A percentile compares a stretch with the other conserved stretches of the same genome.
These are phyloP conservation scores for Aspergillaceae sp. DNA, from an alignment of 2,329 filamentous ascomycete species.

Conservation along the genomic window DNA sequence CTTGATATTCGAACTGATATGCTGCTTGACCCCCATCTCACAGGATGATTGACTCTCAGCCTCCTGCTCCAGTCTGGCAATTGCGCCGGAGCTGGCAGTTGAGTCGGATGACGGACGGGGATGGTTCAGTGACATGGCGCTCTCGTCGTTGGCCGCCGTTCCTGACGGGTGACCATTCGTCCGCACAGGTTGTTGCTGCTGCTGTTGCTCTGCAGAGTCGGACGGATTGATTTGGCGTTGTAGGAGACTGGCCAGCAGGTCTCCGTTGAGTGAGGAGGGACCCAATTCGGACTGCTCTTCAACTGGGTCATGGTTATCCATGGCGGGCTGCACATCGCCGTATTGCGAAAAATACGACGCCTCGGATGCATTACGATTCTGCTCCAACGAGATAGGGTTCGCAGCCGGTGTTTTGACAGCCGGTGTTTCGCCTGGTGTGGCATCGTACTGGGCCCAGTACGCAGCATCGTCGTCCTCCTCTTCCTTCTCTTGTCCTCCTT, in stretches of 20 bases:
- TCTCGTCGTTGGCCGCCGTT: constrained; percentile 13
- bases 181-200: constrained; percentile 5
- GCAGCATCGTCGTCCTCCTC: constrained; percentile 53
- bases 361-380: constrained; percentile 38
- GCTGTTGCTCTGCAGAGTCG: constrained; percentile 7
- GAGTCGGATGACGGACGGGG: constrained; percentile 37
- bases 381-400: constrained; percentile 13
- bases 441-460: constrained; percentile 58
- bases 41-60: constrained; percentile 46
- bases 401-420: constrained; percentile 30
- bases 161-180: constrained; percentile 15
- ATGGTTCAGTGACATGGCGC: constrained; percentile 28
- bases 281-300: constrained; percentile 42
- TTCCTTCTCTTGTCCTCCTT: constrained; percentile 19
- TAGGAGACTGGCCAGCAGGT: constrained; percentile 37
- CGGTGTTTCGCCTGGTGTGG: constrained; percentile 46
- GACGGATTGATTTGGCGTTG: constrained; percentile 29
- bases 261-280: constrained; percentile 48
- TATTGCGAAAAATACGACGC: constrained; percentile 55
- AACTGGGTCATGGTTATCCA: constrained; percentile 55
- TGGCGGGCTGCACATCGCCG: constrained; percentile 54
- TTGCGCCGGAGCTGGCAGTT: constrained; percentile 38
- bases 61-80: constrained; percentile 48
- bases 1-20: constrained; percentile 56
- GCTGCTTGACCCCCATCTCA: constrained; percentile 54